Evolutionary conservation across 148 eudicot species (phyloP).

Genomic region (Rhododendron kiyosumense): DNA sequence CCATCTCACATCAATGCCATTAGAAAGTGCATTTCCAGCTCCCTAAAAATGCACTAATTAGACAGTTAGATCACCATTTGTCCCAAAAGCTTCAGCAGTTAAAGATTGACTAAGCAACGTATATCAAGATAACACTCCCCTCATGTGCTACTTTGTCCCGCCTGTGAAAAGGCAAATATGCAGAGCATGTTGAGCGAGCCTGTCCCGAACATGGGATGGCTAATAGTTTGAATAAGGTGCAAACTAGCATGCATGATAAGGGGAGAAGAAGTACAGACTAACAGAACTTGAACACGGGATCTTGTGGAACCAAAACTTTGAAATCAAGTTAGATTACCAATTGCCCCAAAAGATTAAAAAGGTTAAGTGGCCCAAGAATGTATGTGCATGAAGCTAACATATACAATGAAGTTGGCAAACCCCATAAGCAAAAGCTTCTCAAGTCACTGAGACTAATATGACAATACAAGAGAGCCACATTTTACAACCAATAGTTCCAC

Average conservation of each 20-base stretch:
- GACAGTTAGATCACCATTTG: not conserved
- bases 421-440: not conserved
- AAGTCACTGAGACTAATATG: not conserved
- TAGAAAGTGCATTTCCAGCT: not conserved
- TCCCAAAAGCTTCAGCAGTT: not conserved
- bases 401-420: not conserved
- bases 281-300: not conserved
- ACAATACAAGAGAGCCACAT: not conserved
- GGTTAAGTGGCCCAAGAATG: not conserved
- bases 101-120: not conserved
- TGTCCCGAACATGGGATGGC: not conserved
- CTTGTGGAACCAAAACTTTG: not conserved
- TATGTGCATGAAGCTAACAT: not conserved
- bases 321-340: not conserved
- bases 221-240: not conserved
- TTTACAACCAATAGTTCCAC: not conserved
- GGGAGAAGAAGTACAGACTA: not conserved
- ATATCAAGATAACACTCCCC: not conserved
- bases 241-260: not conserved
- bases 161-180: not conserved
- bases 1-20: not conserved
- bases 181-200: not conserved
- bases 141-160: not conserved
- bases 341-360: not conserved
- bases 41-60: not conserved